Base-by-base conservation (phyloP, 176 grass and related monocot species). In the Oryza meyeriana region DNA sequence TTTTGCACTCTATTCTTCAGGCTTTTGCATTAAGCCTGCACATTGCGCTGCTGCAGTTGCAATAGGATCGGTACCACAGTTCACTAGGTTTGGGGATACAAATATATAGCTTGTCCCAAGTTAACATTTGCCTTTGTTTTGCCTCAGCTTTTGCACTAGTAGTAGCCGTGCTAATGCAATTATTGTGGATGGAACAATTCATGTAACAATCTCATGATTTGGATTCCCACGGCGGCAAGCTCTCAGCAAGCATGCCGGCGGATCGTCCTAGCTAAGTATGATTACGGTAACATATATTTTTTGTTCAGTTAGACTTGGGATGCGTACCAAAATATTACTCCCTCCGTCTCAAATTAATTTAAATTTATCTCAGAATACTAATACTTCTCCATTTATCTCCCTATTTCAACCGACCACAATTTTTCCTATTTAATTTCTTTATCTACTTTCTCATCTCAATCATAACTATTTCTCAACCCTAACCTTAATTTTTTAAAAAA, bases 181-280 rank as follows among this genome's bases (percentile, higher is more conserved):
- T 26, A 80, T 79, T 84, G 24, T 75, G 62, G 77, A 57, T 58
- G 71, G 62, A 79, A 69, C 81, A 61, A 67, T 72, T 67, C 61
- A 66, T 79, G 80, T 17, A 17, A 12, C 76, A 8, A 7, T 41
- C 68, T 84, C 75, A 88, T 84, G 44, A 88, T 84, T 88, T 22
- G 33, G 58, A 83, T 29, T 66, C 80, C 86, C 85, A 79, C 58
- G 40, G 77, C 27, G 1, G 31, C 29, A 2, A 22, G 52, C 26
- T 41, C 16, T 32, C 20, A 28, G 26, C 30, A 50, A 29, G 52
- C 84, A 32, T 65, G 83, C 66, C 16, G 30, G 11, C 27, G 9
- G 20, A 18, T 64, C 8, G 34, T 55, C n/a, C 55, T 25, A 63
- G 59, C 39, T 45, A 47, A 64, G 4, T 27, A 74, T 74, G 70